Evolutionary conservation across 257 asterid species (phyloP).

Genomic region (Prunella vulgaris): DNA sequence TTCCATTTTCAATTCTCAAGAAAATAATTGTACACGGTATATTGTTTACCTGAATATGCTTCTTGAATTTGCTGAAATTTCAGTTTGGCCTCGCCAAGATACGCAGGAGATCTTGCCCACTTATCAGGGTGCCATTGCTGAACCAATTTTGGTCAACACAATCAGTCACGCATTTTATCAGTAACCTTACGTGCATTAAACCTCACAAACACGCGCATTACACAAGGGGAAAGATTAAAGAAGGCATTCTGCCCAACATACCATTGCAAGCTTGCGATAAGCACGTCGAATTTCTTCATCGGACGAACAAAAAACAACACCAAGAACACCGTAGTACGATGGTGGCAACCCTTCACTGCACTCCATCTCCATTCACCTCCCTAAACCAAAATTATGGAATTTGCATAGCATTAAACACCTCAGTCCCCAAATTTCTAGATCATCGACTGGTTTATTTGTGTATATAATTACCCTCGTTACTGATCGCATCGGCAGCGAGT

Average conservation of each 20-base stretch:
- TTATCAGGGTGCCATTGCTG: constrained; percentile 84
- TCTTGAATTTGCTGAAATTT: constrained; percentile 70
- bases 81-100: constrained; percentile 44
- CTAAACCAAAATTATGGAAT: too few species aligned
- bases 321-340: constrained; percentile 51
- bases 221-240: too few species aligned
- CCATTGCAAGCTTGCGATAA: constrained; percentile 66
- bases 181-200: neutral
- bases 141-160: too few species aligned
- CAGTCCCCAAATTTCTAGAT: too few species aligned
- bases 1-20: neutral
- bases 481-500: too few species aligned
- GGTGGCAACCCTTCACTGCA: constrained; percentile 10
- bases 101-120: constrained; percentile 47
- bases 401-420: too few species aligned
- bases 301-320: constrained; percentile 40
- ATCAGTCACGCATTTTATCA: neutral
- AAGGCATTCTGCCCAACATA: too few species aligned
- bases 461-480: too few species aligned
- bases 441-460: too few species aligned
- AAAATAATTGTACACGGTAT: neutral
- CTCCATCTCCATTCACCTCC: constrained; percentile 37
- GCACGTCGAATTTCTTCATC: constrained; percentile 60
- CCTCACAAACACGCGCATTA: too few species aligned
- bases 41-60: constrained; percentile 75